Evolutionary conservation across 371 early-diverging fungal genomes (phyloP), one percentile per base, ranked within the genome.

Genomic region (Coemansia sp.): DNA sequence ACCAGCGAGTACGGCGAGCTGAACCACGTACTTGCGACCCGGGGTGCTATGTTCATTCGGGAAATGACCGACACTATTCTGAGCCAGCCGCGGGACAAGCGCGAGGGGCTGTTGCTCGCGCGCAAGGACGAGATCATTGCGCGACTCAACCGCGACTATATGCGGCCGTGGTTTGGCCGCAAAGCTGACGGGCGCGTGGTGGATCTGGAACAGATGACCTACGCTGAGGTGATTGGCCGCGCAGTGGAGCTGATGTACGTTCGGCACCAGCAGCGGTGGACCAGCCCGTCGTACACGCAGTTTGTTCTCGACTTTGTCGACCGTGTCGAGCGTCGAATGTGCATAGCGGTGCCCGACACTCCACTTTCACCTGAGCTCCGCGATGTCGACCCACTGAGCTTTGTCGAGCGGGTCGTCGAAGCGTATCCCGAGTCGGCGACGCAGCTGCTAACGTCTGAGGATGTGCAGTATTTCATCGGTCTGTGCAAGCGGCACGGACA

Each of bases 1-100:
- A 87, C 87, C 49, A 94, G 95, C 50, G 96, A 97, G 80, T 80
- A 94, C 39, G 97, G 96, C 61, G 95, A 97, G 76, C 93, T 93
- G 38, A 97, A 94, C 69, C 96, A 97, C 85, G 89, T 92, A 81
- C 83, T 97, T 52, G 94, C 94, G 43, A 95, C 92, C 57, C 90
- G 92, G 49, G 94, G 93, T 69, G 89, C 91, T 29, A 77, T 83
- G 68, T 83, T 95, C 65, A 90, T 93, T 90, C 89, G 89, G 71
- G 93, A 94, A 70, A 81, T 97, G 71, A 90, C 92, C 61, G 91
- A 90, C 55, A 88, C 87, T 34, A 86, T 97, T 60, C 87, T 94
- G 75, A 81, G 80, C 39, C 85, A 92, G 46, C 94, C 96, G 46
- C 86, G 88, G 67, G 92, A 94, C 40, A 93, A 94, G 84, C 90